Conservation (phyloP, 208 protist species). For the Leishmania aethiopica region DNA sequence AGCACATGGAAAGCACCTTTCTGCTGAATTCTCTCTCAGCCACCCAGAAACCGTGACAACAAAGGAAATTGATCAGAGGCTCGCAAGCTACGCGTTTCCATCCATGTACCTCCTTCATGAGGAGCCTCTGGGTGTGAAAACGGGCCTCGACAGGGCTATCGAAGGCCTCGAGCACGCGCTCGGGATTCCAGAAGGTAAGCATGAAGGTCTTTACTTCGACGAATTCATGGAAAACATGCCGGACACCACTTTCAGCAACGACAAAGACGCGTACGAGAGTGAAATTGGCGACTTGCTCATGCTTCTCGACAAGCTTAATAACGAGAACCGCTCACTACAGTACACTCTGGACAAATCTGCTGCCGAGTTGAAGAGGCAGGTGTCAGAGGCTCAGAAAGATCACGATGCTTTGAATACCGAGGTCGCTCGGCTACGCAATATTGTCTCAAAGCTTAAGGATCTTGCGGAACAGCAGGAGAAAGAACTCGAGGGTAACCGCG, state of each 20-base stretch:
- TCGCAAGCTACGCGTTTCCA: constrained; percentile 38
- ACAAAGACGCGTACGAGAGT: constrained; percentile 69
- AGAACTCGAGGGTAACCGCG: constrained; percentile 34
- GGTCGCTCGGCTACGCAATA: constrained; percentile 40
- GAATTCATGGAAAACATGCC: constrained; percentile 54
- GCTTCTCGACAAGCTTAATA: constrained; percentile 50
- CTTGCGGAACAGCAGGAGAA: constrained; percentile 43
- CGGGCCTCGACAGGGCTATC: constrained; percentile 54
- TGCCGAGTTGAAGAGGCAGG: constrained; percentile 47
- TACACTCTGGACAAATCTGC: constrained; percentile 53
- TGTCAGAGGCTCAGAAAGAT: constrained; percentile 46
- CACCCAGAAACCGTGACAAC: constrained; percentile 30
- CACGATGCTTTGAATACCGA: constrained; percentile 38
- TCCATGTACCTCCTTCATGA: constrained; percentile 38
- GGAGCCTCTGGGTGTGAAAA: constrained; percentile 28
- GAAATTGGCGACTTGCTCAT: constrained; percentile 67
- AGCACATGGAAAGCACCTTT: constrained; percentile 22
- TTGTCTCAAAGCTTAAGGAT: constrained; percentile 52
- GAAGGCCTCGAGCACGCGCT: constrained; percentile 40
- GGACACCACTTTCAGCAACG: constrained; percentile 29
- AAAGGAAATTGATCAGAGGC: constrained; percentile 30
- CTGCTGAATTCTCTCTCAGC: constrained; percentile 37
- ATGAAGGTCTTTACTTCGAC: constrained; percentile 44
- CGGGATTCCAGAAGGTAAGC: constrained; percentile 35
- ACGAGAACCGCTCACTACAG: constrained; percentile 59